Conservation (phyloP, 768 basidiomycete species). For the Mycena metata region DNA sequence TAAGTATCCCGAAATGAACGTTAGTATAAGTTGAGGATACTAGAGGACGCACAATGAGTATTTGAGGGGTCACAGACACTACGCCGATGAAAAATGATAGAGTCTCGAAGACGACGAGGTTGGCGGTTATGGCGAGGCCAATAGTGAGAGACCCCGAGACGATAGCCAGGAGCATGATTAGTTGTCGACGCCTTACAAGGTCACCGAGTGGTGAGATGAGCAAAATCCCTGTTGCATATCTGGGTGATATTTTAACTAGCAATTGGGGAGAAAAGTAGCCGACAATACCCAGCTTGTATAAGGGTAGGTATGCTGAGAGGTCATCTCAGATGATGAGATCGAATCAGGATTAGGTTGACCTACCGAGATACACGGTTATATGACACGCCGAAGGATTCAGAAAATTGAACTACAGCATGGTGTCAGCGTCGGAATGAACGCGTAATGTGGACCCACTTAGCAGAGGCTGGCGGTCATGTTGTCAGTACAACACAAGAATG, state of each 20-base stretch:
- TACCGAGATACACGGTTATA: conserved; percentile 45
- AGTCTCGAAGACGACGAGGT: conserved; percentile 71
- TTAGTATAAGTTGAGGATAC: not conserved
- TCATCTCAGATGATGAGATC: not conserved
- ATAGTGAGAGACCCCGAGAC: conserved; percentile 73
- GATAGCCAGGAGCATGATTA: conserved; percentile 71
- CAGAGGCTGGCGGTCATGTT: conserved; percentile 59
- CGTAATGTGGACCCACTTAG: conserved; percentile 62
- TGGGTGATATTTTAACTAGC: conserved; percentile 39
- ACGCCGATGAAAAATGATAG: conserved; percentile 81
- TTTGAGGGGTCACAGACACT: conserved; percentile 80
- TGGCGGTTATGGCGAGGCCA: conserved; percentile 75
- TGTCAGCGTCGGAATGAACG: not conserved
- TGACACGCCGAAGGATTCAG: conserved; percentile 51
- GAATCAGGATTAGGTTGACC: not conserved
- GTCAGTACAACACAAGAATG: not conserved
- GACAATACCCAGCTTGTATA: conserved; percentile 71
- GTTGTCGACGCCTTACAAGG: conserved; percentile 79
- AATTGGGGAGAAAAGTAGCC: conserved; percentile 16
- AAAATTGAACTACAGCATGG: conserved; percentile 54
- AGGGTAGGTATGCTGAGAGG: conserved; percentile 56
- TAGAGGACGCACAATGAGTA: conserved; percentile 65
- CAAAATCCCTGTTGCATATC: conserved; percentile 80
- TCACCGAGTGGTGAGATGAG: conserved; percentile 89
- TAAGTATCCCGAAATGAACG: not conserved